Base-by-base conservation (phyloP, 805 yeast genomes). In the Candida nitratophila region DNA sequence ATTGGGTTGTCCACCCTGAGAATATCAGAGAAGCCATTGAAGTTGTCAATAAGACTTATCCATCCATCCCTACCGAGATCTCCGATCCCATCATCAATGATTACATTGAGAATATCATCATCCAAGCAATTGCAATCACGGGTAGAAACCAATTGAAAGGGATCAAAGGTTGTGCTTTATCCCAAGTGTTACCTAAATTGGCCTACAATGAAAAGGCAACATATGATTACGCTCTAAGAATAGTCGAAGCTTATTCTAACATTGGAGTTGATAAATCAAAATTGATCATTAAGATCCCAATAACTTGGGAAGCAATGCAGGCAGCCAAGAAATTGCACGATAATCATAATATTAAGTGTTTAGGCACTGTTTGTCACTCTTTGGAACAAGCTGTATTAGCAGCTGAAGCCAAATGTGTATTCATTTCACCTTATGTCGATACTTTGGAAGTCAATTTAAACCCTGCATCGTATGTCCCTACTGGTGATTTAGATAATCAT, bases 281-380 rank as follows among this genome's bases (percentile, higher is more conserved):
- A 39, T 64, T 65, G 31, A 57, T 65, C 42, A 63, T 65, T 50
- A 65, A 65, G 46, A 47, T 65, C 40, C 65, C 67, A 24, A 52
- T 65, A 40, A 55, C 65, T n/a, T 64, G 56, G 58, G 65, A 59
- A 46, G 44, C 62, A 7, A 56, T 64, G 56, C 56, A 53, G 40
- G 69, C 70, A 11, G 64, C 59, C 16, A 51, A 52, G 33, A 49
- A 40, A 31, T 50, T 65, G 43, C 47, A 43, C 47, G 45, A 45
- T 2, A 42, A 45, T 37, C 50, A 60, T 26, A 54, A 57, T 9
- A 57, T 65, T 42, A 43, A 50, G n/a, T 51, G 59, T 38, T 48
- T 65, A 19, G 70, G 68, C n/a, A 65, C 70, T 3, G 64, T 65
- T 50, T 56, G 63, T 21, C 66, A 61, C 44, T 54, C 65, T 12